These are phyloP conservation scores for Suillus clintonianus DNA, from an alignment of 768 basidiomycete genomes.

Conservation along the genomic window DNA sequence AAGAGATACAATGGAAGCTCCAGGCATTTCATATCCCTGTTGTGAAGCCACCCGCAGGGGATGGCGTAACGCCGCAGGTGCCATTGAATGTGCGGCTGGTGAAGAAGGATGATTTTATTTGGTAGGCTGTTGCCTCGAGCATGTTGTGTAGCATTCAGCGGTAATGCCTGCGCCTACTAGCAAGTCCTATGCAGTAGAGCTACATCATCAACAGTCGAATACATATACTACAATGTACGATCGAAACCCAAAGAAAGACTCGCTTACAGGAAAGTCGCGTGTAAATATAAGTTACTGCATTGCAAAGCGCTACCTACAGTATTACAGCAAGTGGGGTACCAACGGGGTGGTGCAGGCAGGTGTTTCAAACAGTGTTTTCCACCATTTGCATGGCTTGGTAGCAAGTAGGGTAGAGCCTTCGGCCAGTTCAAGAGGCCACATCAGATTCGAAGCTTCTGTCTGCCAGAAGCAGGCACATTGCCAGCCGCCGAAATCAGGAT, in stretches of 20 bases:
- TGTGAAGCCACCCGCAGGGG: conserved; percentile 23
- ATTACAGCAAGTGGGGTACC: too few relatives aligned
- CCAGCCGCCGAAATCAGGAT: too few relatives aligned
- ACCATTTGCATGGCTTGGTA: too few relatives aligned
- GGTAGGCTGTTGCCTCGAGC: neutral
- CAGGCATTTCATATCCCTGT: conserved; percentile 28
- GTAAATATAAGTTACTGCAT: neutral
- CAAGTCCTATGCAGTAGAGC: neutral
- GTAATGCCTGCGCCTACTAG: neutral
- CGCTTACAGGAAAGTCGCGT: neutral
- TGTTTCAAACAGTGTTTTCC: too few relatives aligned
- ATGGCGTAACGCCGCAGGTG: conserved; percentile 17
- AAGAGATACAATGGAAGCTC: conserved; percentile 28
- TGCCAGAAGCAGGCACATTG: too few relatives aligned
- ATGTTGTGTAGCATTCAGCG: neutral
- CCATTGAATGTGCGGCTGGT: neutral
- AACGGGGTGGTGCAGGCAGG: too few relatives aligned
- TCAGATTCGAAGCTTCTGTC: too few relatives aligned
- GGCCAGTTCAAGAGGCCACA: too few relatives aligned
- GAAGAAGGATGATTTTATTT: neutral
- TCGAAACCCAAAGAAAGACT: neutral
- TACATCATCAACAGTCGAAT: neutral
- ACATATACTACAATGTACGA: neutral
- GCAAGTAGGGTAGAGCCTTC: too few relatives aligned
- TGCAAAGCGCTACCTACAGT: neutral